These are phyloP conservation scores for Neoboletus subvelutipes DNA, from an alignment of 768 basidiomycete species.

Conservation along the genomic window DNA sequence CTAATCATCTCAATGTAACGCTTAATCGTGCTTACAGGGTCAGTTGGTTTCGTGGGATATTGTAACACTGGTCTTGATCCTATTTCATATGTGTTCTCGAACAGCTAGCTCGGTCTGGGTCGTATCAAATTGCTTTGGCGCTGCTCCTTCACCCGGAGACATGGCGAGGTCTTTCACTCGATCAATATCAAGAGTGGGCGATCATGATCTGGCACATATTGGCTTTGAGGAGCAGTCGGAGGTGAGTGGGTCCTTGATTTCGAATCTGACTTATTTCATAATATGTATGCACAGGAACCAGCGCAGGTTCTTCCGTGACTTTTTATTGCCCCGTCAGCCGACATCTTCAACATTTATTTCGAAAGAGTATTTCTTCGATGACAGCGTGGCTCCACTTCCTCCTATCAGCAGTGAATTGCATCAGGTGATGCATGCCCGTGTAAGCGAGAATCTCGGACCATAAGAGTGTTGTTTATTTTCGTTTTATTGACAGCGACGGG, in stretches of 20 bases:
- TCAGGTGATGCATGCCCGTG: slow-evolving; percentile 42
- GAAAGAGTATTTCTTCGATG: slow-evolving; percentile 57
- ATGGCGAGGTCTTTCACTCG: slow-evolving; percentile 65
- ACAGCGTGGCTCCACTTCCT: slow-evolving; percentile 31
- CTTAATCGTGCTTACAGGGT: slow-evolving; percentile 74
- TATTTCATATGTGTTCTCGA: slow-evolving; percentile 15
- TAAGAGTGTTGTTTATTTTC: slow-evolving; percentile 3
- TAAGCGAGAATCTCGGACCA: slow-evolving; percentile 29
- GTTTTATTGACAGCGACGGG: slow-evolving; percentile 47
- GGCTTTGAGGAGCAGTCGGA: slow-evolving; percentile 62
- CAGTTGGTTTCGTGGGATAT: slow-evolving; percentile 13
- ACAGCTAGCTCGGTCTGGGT: slow-evolving; percentile 69
- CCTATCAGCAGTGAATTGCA: slow-evolving; percentile 43
- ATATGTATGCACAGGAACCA: slow-evolving; percentile 48
- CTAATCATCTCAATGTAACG: slow-evolving; percentile 56
- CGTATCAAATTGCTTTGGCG: slow-evolving; percentile 58
- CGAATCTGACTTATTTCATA: slow-evolving; percentile 11
- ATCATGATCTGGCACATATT: slow-evolving; percentile 77
- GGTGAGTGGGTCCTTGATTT: slow-evolving; percentile 42
- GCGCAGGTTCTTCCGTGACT: slow-evolving; percentile 61
- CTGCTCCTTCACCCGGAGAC: slow-evolving; percentile 65
- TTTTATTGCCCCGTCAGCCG: slow-evolving; percentile 60
- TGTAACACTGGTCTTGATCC: neutral
- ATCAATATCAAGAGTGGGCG: slow-evolving; percentile 73
- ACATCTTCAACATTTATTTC: slow-evolving; percentile 48